Conservation (phyloP, 2,329 filamentous ascomycete genomes). For the Fusarium denticulatum region DNA sequence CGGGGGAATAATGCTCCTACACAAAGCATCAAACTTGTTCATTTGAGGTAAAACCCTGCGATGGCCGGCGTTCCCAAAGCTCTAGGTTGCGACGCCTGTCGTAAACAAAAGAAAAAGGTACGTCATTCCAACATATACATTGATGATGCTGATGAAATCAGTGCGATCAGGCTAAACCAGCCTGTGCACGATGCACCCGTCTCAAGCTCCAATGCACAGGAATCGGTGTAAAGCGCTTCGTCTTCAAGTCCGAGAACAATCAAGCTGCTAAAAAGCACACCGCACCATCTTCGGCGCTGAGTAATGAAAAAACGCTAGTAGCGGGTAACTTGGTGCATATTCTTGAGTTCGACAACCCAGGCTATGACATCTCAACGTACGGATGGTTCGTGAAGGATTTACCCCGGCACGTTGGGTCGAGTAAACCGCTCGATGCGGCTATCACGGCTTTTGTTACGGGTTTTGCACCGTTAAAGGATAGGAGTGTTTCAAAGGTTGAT, state of each 20-base stretch:
- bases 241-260: background rate
- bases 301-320: background rate
- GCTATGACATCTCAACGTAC: slow-evolving; percentile 5
- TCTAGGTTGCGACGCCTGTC: slow-evolving; percentile 3
- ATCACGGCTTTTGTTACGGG: background rate
- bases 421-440: slow-evolving; percentile 5
- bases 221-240: slow-evolving; percentile 5
- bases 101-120: slow-evolving; percentile 21
- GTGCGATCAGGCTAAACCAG: slow-evolving; percentile 27
- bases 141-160: background rate
- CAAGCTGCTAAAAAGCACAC: background rate
- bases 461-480: background rate
- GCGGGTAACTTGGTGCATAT: background rate
- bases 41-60: background rate
- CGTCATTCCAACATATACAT: rapidly evolving
- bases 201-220: slow-evolving; percentile 6
- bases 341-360: background rate
- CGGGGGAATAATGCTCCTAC: background rate
- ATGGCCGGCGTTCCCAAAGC: slow-evolving; percentile 16
- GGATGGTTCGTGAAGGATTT: slow-evolving; percentile 13
- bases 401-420: background rate
- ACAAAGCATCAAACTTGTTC: background rate
- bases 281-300: background rate
- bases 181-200: slow-evolving; percentile 1
- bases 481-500: background rate